Conservation (phyloP, 345 rosid genomes). For the Brassica rapa region DNA sequence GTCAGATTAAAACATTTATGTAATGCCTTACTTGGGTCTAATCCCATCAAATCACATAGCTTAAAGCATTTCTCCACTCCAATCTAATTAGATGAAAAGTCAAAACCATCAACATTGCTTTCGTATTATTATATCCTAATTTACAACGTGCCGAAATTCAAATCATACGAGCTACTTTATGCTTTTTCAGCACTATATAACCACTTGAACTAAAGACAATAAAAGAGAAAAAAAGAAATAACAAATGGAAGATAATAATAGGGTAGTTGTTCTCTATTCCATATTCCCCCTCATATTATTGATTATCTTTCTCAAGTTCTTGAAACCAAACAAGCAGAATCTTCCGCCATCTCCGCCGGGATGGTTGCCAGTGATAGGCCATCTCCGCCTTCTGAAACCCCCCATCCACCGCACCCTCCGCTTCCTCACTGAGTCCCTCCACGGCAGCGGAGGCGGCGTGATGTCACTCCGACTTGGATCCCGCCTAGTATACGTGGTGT, state of each 20-base stretch:
- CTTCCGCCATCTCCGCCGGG: conserved; percentile 53
- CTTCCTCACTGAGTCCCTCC: conserved; percentile 38
- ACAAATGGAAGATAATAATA: conserved; percentile 27
- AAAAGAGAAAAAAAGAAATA: background rate
- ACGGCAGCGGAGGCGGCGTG: conserved; percentile 55
- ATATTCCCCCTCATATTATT: conserved; percentile 24
- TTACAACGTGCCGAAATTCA: conserved; percentile 28
- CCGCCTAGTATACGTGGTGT: conserved; percentile 50
- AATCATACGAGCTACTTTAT: background rate
- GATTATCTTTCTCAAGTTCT: conserved; percentile 18
- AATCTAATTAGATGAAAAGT: background rate
- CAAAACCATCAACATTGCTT: background rate
- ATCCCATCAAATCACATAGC: conserved; percentile 15
- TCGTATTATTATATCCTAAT: conserved; percentile 8
- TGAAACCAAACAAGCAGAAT: conserved; percentile 30
- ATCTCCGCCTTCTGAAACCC: conserved; percentile 51
- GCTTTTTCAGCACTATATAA: background rate
- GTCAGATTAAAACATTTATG: background rate
- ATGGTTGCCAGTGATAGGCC: conserved; percentile 59
- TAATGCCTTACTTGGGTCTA: background rate
- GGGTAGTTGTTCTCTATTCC: conserved; percentile 15
- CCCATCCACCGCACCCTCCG: conserved; percentile 50
- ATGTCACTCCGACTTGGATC: conserved; percentile 54
- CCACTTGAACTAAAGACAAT: background rate
- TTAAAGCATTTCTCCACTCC: background rate